Base-by-base conservation (phyloP, 139 green algal species). In the Spirogloea muscicola region DNA sequence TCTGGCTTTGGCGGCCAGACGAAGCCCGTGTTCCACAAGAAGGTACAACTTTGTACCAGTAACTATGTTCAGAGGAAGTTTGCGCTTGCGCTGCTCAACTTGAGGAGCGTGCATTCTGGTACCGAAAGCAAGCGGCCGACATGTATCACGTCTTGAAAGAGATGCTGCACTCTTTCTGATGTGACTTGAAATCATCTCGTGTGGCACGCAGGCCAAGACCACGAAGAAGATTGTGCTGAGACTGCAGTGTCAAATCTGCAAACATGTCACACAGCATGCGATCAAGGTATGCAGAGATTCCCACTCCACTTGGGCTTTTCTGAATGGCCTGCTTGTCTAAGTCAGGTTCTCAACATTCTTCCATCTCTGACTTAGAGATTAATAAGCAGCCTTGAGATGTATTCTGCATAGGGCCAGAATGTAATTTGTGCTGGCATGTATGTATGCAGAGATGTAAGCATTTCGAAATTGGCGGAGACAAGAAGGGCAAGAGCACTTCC, bases 21-120 rank as follows among this genome's bases (percentile, higher is more conserved):
- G 58, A 99, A 99, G 90, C 94, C 94, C 49, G 91, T 99, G 33
- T 99, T 99, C 90, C 92, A 97, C 88, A 99, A 99, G 85, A 99
- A 99, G 91, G 91, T 95, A 42, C 40, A n/a, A n/a, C n/a, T n/a
- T n/a, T n/a, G n/a, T n/a, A n/a, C n/a, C n/a, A n/a, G n/a, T n/a
- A n/a, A n/a, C n/a, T n/a, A n/a, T n/a, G n/a, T n/a, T n/a, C n/a
- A n/a, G n/a, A n/a, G n/a, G n/a, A n/a, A n/a, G n/a, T n/a, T n/a
- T n/a, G n/a, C n/a, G n/a, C n/a, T n/a, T n/a, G n/a, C n/a, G n/a
- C n/a, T n/a, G n/a, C n/a, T n/a, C n/a, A n/a, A n/a, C n/a, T n/a
- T n/a, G n/a, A n/a, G n/a, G n/a, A n/a, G n/a, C n/a, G n/a, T n/a
- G n/a, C n/a, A n/a, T n/a, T n/a, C n/a, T n/a, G n/a, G n/a, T n/a